Evolutionary conservation across 83 land plant genomes (phyloP).

Genomic region (Isoetes engelmannii): DNA sequence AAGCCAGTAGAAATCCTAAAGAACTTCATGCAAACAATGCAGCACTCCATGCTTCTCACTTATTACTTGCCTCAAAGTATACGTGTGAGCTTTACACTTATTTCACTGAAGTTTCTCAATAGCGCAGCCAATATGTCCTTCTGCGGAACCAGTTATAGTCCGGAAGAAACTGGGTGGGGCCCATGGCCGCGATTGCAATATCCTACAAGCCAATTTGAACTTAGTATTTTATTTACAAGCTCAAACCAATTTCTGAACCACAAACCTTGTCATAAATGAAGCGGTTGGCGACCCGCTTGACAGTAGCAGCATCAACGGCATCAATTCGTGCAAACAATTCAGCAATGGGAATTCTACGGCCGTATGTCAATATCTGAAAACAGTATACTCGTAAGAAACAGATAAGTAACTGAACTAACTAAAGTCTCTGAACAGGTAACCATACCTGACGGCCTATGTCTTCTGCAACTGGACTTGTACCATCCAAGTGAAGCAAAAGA

Average conservation of each 20-base stretch:
- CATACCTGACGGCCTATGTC: slow-evolving; percentile 94
- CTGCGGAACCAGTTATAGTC: slow-evolving; percentile 94
- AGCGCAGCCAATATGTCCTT: slow-evolving; percentile 66
- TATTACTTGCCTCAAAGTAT: too few relatives aligned
- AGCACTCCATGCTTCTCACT: too few relatives aligned
- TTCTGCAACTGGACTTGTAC: slow-evolving; percentile 89
- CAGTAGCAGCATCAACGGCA: slow-evolving; percentile 75
- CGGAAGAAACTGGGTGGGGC: slow-evolving; percentile 64
- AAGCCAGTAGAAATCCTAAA: too few relatives aligned
- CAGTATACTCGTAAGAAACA: neutral
- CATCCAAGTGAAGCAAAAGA: slow-evolving; percentile 80
- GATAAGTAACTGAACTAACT: neutral
- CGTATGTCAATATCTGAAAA: slow-evolving; percentile 79
- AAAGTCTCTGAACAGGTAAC: neutral
- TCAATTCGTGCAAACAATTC: slow-evolving; percentile 93
- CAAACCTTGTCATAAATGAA: slow-evolving; percentile 71
- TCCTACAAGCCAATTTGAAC: slow-evolving; percentile 40
- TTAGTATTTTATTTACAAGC: neutral
- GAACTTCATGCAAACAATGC: too few relatives aligned
- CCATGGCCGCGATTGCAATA: slow-evolving; percentile 74
- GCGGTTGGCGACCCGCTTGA: slow-evolving; percentile 86
- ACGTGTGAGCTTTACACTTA: too few relatives aligned
- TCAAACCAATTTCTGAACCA: neutral
- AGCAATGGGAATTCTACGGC: slow-evolving; percentile 78
- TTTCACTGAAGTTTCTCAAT: slow-evolving; percentile 22